Conservation (phyloP, 1,139 yeast species). For the Barnettozyma hawaiiensis region DNA sequence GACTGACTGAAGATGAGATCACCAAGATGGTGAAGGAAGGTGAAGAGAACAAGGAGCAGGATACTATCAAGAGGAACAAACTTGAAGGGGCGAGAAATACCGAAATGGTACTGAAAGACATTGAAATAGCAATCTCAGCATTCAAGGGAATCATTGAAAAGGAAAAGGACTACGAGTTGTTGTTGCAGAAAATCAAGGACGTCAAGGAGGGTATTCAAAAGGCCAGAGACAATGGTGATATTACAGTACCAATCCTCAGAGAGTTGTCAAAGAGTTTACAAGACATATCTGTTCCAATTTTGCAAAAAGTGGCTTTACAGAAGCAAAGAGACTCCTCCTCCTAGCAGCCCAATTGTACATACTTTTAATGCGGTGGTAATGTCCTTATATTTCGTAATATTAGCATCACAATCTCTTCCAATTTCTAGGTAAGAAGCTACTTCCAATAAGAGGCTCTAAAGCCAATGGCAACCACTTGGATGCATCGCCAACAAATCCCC, state of each 20-base stretch:
- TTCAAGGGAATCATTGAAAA: constrained; percentile 36
- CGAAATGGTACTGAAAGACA: constrained; percentile 50
- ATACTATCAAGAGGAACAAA: constrained; percentile 23
- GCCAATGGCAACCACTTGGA: constrained; percentile 65
- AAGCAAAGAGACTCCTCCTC: too few species aligned
- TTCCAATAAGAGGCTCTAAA: constrained; percentile 44
- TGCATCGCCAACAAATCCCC: constrained; percentile 84
- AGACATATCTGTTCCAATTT: constrained; percentile 43
- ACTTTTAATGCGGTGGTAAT: background rate
- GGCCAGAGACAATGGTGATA: constrained; percentile 28
- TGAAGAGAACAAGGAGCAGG: constrained; percentile 24
- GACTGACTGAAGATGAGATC: constrained; percentile 60
- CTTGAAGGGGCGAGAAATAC: constrained; percentile 39
- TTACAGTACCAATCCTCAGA: constrained; percentile 29
- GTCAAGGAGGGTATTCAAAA: constrained; percentile 40
- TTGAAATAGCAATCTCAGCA: constrained; percentile 44
- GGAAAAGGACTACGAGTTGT: constrained; percentile 32
- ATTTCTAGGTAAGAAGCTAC: constrained; percentile 26
- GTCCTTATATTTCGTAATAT: background rate
- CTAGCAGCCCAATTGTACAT: constrained; percentile 1
- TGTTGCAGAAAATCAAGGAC: constrained; percentile 32
- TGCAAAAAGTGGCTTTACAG: constrained; percentile 42
- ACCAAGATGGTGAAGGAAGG: constrained; percentile 48
- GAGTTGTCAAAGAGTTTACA: constrained; percentile 46
- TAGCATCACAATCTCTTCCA: constrained; percentile 20